A percentile compares a stretch with the other conserved stretches of the same genome.
These are phyloP conservation scores for Aspergillus carlsbadensis DNA, from an alignment of 495 filamentous ascomycete species.

Conservation along the genomic window DNA sequence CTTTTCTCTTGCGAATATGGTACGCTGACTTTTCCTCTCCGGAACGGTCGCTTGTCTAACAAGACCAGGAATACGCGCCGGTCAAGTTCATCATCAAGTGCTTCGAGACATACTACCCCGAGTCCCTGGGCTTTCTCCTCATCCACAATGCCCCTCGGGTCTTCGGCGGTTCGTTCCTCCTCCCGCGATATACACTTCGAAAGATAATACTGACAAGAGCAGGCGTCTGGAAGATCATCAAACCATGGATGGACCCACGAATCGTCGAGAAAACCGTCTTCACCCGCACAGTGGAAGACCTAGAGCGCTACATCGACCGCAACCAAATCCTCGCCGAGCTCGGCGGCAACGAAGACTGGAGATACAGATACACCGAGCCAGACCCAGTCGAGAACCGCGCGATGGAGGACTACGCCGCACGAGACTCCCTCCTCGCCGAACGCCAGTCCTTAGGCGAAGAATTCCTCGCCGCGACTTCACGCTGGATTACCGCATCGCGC, in stretches of 20 bases:
- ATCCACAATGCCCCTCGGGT: slow-evolving; percentile 92
- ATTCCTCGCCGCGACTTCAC: slow-evolving; percentile 65
- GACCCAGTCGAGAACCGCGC: slow-evolving; percentile 63
- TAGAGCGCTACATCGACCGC: slow-evolving; percentile 66
- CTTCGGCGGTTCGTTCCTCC: slow-evolving; percentile 65
- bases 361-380: slow-evolving; percentile 77
- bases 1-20: slow-evolving; percentile 78
- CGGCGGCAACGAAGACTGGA: slow-evolving; percentile 80
- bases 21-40: slow-evolving; percentile 33
- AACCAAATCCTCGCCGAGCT: slow-evolving; percentile 70
- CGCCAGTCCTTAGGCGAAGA: slow-evolving; percentile 57
- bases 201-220: slow-evolving; percentile 3
- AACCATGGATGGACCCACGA: slow-evolving; percentile 88
- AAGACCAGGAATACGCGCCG: slow-evolving; percentile 73
- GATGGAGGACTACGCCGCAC: slow-evolving; percentile 60
- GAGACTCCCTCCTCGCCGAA: slow-evolving; percentile 53
- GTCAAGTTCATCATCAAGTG: slow-evolving; percentile 96
- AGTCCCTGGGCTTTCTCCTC: slow-evolving; percentile 76
- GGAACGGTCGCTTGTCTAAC: neutral
- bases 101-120: slow-evolving; percentile 93
- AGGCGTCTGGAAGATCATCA: slow-evolving; percentile 81
- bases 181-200: neutral
- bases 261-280: slow-evolving; percentile 89
- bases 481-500: slow-evolving; percentile 52
- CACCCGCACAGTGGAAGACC: slow-evolving; percentile 70